Percentiles rank a stretch among this genome's conserved stretches.
Conservation (phyloP, 345 rosid species). For the Citrus cavaleriei region DNA sequence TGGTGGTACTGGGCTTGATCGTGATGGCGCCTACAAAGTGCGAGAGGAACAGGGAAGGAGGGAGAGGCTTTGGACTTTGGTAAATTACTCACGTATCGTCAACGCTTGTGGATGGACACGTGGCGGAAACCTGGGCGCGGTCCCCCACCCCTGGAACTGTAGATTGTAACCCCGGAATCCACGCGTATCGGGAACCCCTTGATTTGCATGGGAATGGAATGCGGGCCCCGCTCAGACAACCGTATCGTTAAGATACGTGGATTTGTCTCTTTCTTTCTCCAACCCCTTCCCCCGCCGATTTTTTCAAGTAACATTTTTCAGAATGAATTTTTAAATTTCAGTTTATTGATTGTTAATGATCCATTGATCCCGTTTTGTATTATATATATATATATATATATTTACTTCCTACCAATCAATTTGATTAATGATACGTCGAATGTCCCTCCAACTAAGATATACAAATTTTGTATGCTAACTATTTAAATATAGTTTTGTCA, state of each 20-base stretch:
- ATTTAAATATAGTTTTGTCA: too few species aligned
- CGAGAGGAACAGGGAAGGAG: too few species aligned
- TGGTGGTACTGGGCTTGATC: neutral
- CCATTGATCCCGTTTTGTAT: too few species aligned
- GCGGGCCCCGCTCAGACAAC: neutral
- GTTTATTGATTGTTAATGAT: too few species aligned
- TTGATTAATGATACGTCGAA: too few species aligned
- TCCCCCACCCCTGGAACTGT: neutral
- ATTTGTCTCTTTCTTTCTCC: neutral
- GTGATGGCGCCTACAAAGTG: neutral
- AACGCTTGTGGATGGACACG: constrained; percentile 10
- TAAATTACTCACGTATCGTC: neutral
- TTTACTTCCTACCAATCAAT: too few species aligned
- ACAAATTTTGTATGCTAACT: too few species aligned
- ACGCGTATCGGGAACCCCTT: neutral
- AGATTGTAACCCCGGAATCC: neutral
- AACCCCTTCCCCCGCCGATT: neutral
- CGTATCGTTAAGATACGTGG: neutral
- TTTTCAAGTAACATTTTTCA: neutral
- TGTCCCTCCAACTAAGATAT: too few species aligned
- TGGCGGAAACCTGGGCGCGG: neutral
- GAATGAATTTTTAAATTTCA: too few species aligned
- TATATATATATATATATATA: too few species aligned
- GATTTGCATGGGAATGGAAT: constrained; percentile 3
- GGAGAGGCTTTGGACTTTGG: neutral